Base-by-base conservation (phyloP, 2,329 filamentous ascomycete species). In the Paraphaeosphaeria sporulosa region DNA sequence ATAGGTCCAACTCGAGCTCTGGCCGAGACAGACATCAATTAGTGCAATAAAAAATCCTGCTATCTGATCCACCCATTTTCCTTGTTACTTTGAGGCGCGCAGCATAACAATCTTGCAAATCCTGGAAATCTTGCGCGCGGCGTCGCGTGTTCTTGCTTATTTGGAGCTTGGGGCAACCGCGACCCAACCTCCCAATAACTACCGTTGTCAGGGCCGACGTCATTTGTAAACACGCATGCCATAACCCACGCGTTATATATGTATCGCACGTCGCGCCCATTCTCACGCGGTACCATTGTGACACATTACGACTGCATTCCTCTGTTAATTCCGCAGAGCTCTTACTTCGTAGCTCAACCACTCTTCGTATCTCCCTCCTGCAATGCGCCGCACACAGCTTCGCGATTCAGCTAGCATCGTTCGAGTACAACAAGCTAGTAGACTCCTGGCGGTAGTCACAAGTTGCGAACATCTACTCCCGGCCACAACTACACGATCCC, bases 201-300 rank as follows among this genome's bases (percentile, higher is more conserved):
- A 30, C 27, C 23, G 44, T 47, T 30, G 44, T 19, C 44, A 47
- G 44, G 23, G 23, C 17, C 38, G 38, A 40, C 38, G 38, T 40
- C 44, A 30, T 47, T 13, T 23, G 27, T 30, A 27, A 27, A 47
- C 27, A 47, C 13, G 27, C 23, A 27, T 19, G 13, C 44, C 44
- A 13, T n/a, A 13, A 47, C 23, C 15, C 23, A 10, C 23, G 17
- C 44, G 17, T 27, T n/a, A 47, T 32, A 32, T 32, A 8, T 32
- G 2, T 32, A 27, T 2, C 23, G 2, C 23, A 9, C 7, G 44
- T 47, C 44, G 27, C 15, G 32, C 57, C 43, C 44, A 34, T 57
- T 59, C 9, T 47, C 49, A 47, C 40, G 43, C 40, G 47, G 47
- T 40, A n/a, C 38, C 38, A 19, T 40, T 40, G 38, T 17, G 9